Conservation (phyloP, 2,329 filamentous ascomycete species). For the Xylogone sp. region DNA sequence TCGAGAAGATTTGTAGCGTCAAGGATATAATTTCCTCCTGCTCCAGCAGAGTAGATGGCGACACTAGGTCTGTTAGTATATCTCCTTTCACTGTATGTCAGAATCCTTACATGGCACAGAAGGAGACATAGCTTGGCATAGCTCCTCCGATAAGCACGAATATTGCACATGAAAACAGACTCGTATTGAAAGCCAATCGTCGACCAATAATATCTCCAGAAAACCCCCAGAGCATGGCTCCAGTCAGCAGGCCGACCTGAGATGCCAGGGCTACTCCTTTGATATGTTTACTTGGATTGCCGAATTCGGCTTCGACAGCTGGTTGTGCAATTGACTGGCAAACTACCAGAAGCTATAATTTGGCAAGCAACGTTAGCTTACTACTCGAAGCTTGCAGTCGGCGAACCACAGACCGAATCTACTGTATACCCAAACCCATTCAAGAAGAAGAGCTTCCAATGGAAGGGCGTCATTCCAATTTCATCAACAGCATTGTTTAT, state of each 20-base stretch:
- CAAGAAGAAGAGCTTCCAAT: conserved; percentile 57
- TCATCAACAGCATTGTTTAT: conserved; percentile 42
- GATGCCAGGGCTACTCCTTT: conserved; percentile 35
- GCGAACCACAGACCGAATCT: conserved; percentile 18
- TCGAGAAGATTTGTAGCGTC: conserved; percentile 28
- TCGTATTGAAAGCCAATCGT: conserved; percentile 63
- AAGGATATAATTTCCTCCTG: conserved; percentile 39
- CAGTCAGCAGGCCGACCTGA: conserved; percentile 37
- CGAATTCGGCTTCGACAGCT: conserved; percentile 16
- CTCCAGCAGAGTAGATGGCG: conserved; percentile 48
- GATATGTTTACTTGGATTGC: conserved; percentile 23
- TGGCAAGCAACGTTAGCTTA: conserved; percentile 24
- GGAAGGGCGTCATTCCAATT: conserved; percentile 57
- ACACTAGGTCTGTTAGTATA: conserved; percentile 31
- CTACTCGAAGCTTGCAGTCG: too few species aligned
- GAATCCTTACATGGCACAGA: conserved; percentile 51
- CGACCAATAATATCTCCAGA: conserved; percentile 55
- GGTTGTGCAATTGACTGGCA: conserved; percentile 30
- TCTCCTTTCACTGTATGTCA: not conserved
- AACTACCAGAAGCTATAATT: conserved; percentile 33
- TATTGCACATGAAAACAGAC: conserved; percentile 57
- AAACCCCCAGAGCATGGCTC: conserved; percentile 46
- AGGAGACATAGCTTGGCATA: conserved; percentile 58
- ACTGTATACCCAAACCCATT: conserved; percentile 53
- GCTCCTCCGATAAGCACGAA: conserved; percentile 62